Conservation (phyloP, 768 basidiomycete genomes). For the Suillus ampliporus region DNA sequence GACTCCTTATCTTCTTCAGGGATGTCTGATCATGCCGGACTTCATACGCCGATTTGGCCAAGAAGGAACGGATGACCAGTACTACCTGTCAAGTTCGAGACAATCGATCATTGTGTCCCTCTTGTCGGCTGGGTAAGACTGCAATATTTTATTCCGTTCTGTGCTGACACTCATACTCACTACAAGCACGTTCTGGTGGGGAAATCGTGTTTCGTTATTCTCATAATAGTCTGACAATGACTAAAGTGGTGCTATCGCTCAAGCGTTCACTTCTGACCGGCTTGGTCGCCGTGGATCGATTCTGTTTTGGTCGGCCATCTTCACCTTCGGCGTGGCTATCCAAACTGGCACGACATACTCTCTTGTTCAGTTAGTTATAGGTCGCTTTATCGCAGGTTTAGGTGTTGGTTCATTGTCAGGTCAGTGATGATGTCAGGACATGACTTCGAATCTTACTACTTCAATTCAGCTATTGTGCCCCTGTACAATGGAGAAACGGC, state of each 20-base stretch:
- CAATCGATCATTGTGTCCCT: slow-evolving; percentile 83
- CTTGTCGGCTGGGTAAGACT: slow-evolving; percentile 67
- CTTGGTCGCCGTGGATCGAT: slow-evolving; percentile 77
- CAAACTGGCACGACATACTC: slow-evolving; percentile 70
- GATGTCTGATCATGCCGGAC: slow-evolving; percentile 82
- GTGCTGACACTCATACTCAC: slow-evolving; percentile 3
- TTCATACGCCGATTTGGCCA: slow-evolving; percentile 74
- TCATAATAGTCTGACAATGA: slow-evolving; percentile 9
- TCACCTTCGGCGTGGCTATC: slow-evolving; percentile 70
- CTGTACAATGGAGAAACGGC: slow-evolving; percentile 83
- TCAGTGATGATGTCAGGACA: slow-evolving; percentile 29
- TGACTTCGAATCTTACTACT: not conserved
- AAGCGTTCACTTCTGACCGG: slow-evolving; percentile 77
- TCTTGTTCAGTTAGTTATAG: slow-evolving; percentile 69
- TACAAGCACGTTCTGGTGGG: slow-evolving; percentile 59
- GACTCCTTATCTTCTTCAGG: slow-evolving; percentile 41
- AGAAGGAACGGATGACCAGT: slow-evolving; percentile 49
- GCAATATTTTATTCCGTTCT: not conserved
- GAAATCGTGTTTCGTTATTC: not conserved
- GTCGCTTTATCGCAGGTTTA: slow-evolving; percentile 77
- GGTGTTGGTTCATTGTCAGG: slow-evolving; percentile 79
- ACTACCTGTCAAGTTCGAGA: slow-evolving; percentile 61
- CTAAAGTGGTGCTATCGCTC: slow-evolving; percentile 62
- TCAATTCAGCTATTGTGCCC: slow-evolving; percentile 54
- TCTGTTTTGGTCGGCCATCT: slow-evolving; percentile 75